These are phyloP conservation scores for Malus hybrid DNA, from an alignment of 331 rosid genomes.

Conservation along the genomic window DNA sequence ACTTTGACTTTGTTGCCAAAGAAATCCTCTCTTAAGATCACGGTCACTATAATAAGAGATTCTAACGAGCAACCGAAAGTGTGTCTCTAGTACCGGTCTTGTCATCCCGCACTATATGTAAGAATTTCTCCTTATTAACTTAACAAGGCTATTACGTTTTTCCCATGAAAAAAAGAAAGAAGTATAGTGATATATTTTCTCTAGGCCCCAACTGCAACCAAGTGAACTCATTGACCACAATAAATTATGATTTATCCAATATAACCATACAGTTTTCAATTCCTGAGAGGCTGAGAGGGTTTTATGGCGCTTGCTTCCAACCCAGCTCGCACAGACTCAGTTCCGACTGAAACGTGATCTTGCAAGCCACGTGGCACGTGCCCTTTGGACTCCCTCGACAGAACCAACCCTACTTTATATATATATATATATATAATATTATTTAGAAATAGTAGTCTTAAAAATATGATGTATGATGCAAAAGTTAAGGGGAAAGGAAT, in stretches of 20 bases:
- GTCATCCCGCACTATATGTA: no score
- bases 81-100: no score
- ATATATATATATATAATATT: no score
- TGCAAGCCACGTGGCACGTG: constrained; percentile 19
- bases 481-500: background rate
- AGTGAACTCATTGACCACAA: background rate
- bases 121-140: no score
- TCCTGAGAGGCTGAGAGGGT: background rate
- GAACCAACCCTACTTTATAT: background rate
- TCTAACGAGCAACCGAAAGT: no score
- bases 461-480: no score
- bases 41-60: no score
- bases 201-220: background rate
- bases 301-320: constrained; percentile 22
- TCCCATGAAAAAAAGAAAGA: background rate
- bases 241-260: background rate
- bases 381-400: constrained; percentile 12
- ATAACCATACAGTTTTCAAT: background rate
- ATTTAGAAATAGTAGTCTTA: no score
- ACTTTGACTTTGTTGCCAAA: no score
- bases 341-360: constrained; percentile 14
- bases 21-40: no score
- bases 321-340: constrained; percentile 13
- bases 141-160: background rate
- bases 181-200: background rate